Evolutionary conservation across 2,329 filamentous ascomycete species (phyloP), one percentile per base, ranked within the genome.

Genomic region (Trichoderma sp.): DNA sequence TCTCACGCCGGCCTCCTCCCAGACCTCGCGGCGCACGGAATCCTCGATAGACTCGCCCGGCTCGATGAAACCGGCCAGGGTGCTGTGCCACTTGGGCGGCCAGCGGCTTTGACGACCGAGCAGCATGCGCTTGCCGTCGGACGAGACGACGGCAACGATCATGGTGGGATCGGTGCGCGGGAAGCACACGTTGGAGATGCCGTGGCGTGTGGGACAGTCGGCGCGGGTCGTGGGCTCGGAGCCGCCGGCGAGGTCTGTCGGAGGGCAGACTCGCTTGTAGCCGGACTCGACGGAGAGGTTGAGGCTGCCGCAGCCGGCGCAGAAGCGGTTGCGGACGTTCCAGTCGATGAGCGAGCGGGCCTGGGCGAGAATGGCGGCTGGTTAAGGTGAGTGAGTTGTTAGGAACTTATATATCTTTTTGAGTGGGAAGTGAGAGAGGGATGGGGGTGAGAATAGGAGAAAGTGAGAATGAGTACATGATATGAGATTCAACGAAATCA

Each of bases 321-420:
- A 99, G 84, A 93, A 99, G 34, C 90, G 91, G 80, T 97, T 97
- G 61, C 94, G 91, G 29, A 85, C 85, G 80, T 99, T 98, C 95
- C 95, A 99, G 81, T 98, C 95, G 39, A 96, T 83, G 29, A 97
- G 84, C 54, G 93, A 91, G 66, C 94, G 89, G 8, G 93, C 92
- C 79, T 97, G 92, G 15, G 93, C 94, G 73, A 93, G 97, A 54
- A 97, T 91, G 59, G 94, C 93, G 68, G 94, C 95, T 95, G 70
- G 3, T 32, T 32, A 4, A 29, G 17, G 27, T 22, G 8, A 13
- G 34, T 27, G 19, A 42, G 22, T 42, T 39, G 35, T 59, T 2
- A 27, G 15, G 4, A 19, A 6, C n/a, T n/a, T n/a, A n/a, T 8
- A 15, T 19, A 17, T 35, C 10, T 13, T 25, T 4, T 5, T 13